phyloP scores from a whole-genome alignment of 2,329 filamentous ascomycete species.

The Mycocentrospora acerina region DNA sequence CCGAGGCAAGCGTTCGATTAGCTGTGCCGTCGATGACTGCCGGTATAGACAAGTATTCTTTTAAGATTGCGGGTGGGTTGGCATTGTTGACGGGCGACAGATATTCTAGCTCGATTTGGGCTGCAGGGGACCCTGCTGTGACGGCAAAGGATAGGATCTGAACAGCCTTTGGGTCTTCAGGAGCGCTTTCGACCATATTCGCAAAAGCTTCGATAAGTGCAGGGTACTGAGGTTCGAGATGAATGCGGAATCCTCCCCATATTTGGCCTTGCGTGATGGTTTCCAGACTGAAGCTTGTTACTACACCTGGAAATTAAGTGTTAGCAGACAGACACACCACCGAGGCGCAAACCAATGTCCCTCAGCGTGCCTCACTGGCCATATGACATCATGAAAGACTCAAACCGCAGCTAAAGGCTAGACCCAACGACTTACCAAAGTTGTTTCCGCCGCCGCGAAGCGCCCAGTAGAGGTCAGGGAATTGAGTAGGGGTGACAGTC shows the following conservation, averaged over 20 bases:
- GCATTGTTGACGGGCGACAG: conserved; percentile 20
- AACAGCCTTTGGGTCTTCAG: conserved; percentile 21
- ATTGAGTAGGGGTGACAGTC: conserved; percentile 27
- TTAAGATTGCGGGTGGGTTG: conserved; percentile 13
- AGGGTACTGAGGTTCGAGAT: conserved; percentile 5
- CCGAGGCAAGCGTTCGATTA: conserved; percentile 6
- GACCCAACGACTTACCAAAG: conserved; percentile 15
- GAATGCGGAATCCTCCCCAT: conserved; percentile 20
- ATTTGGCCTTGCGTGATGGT: conserved; percentile 20
- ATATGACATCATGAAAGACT: too few relatives aligned
- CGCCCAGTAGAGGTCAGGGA: conserved; percentile 42
- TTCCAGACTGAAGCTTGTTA: conserved; percentile 22
- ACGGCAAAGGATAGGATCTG: conserved; percentile 27
- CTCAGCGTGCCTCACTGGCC: too few relatives aligned
- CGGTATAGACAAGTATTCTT: conserved; percentile 12
- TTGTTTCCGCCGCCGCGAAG: conserved; percentile 38
- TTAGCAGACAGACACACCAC: too few relatives aligned
- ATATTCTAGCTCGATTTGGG: conserved; percentile 22
- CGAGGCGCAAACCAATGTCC: too few relatives aligned
- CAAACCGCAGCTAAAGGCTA: too few relatives aligned
- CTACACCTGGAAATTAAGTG: conserved; percentile 17
- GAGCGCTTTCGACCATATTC: conserved; percentile 14
- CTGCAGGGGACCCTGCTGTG: conserved; percentile 14
- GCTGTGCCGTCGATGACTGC: conserved; percentile 10
- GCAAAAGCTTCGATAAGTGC: conserved; percentile 11